A percentile compares a stretch with the other conserved stretches of the same genome.
Conservation (phyloP, 352 stramenopile species). For the Pythium insidiosum region DNA sequence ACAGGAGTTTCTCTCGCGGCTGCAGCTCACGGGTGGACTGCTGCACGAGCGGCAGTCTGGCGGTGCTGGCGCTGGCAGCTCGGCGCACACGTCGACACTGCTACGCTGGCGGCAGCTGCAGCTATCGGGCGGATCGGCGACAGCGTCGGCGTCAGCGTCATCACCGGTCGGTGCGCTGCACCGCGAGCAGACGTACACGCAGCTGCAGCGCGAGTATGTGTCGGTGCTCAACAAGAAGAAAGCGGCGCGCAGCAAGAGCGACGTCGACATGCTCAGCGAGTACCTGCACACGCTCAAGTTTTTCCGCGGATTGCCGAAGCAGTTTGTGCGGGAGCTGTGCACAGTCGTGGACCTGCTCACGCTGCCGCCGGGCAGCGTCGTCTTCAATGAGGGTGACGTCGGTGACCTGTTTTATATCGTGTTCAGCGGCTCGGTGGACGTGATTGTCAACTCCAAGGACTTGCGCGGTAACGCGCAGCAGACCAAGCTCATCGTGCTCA, state of each 20-base stretch:
- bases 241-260: conserved; percentile 27
- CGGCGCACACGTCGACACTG: too few species aligned
- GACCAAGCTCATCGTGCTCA: conserved; percentile 67
- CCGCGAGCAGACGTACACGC: conserved; percentile 6
- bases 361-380: conserved; percentile 24
- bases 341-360: conserved; percentile 47
- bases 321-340: conserved; percentile 63
- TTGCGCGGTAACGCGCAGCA: conserved; percentile 36
- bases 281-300: conserved; percentile 76
- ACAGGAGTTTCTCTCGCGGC: conserved; percentile 52
- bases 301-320: conserved; percentile 49
- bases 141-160: not conserved
- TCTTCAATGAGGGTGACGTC: conserved; percentile 64
- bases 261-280: conserved; percentile 55
- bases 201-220: conserved; percentile 44
- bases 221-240: conserved; percentile 49
- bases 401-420: conserved; percentile 76
- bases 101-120: not conserved
- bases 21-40: conserved; percentile 31
- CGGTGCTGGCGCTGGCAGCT: too few species aligned
- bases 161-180: not conserved
- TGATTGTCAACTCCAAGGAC: conserved; percentile 56
- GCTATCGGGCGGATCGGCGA: not conserved
- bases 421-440: conserved; percentile 57
- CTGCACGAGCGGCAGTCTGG: not conserved